A percentile compares a stretch with the other conserved stretches of the same genome.
phyloP scores from a whole-genome alignment of 2,329 filamentous ascomycete species.

The Aspergillus piperis region DNA sequence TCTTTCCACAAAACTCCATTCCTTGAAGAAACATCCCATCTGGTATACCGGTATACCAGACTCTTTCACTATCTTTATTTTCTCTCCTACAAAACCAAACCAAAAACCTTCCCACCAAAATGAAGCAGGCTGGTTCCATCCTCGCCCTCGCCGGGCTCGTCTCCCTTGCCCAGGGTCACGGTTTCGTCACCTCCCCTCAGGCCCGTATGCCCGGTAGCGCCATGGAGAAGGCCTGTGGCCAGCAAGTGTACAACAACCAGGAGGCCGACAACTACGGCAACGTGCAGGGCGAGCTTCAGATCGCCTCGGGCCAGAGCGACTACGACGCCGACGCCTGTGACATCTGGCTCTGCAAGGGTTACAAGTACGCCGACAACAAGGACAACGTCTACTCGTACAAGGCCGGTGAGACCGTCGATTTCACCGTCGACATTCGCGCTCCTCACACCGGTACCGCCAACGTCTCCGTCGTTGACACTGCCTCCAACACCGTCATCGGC shows the following conservation, averaged over 20 bases:
- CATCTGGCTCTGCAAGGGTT: slow-evolving; percentile 61
- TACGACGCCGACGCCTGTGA: slow-evolving; percentile 52
- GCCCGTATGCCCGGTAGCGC: slow-evolving; percentile 55
- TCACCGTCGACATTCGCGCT: slow-evolving; percentile 49
- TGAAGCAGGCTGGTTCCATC: slow-evolving; percentile 47
- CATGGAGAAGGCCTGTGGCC: slow-evolving; percentile 55
- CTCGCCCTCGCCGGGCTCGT: slow-evolving; percentile 47
- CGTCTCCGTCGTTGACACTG: slow-evolving; percentile 52
- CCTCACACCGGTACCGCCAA: slow-evolving; percentile 53
- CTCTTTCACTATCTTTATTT: slow-evolving; percentile 12
- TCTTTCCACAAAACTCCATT: slow-evolving; percentile 17
- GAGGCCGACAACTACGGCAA: slow-evolving; percentile 58
- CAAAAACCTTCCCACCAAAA: slow-evolving; percentile 28
- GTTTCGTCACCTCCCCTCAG: slow-evolving; percentile 52
- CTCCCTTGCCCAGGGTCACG: slow-evolving; percentile 55
- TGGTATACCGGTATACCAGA: slow-evolving; percentile 30
- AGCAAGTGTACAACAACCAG: slow-evolving; percentile 58
- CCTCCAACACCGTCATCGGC: slow-evolving; percentile 44
- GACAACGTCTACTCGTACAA: slow-evolving; percentile 55
- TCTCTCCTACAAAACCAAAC: not conserved
- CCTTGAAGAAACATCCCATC: not conserved
- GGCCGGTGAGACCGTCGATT: slow-evolving; percentile 47
- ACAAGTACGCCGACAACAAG: slow-evolving; percentile 58
- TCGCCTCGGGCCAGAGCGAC: slow-evolving; percentile 50
- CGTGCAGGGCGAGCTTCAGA: slow-evolving; percentile 57